phyloP scores from a whole-genome alignment of 345 rosid genomes.

The Salix arbutifolia region DNA sequence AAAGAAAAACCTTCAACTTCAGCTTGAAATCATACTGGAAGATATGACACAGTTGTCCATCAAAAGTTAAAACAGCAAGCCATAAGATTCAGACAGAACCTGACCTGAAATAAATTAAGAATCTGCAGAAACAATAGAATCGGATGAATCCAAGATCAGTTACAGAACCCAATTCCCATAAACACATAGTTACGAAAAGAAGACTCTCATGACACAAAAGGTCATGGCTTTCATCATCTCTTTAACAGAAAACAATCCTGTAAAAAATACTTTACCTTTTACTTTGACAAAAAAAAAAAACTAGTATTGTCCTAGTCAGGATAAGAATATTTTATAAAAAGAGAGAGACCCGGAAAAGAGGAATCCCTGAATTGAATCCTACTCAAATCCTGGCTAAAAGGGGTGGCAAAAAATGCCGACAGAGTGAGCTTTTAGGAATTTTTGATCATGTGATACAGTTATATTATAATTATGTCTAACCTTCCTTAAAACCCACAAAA shows the following conservation, averaged over 20 bases:
- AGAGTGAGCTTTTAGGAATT: constrained; percentile 8
- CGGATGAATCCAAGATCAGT: constrained; percentile 38
- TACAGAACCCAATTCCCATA: constrained; percentile 28
- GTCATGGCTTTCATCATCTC: constrained; percentile 17
- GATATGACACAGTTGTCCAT: constrained; percentile 2
- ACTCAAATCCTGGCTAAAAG: constrained; percentile 23
- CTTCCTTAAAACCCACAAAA: constrained; percentile 13
- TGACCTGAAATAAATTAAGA: constrained; percentile 33
- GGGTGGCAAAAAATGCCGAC: constrained; percentile 5
- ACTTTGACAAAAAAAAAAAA: background rate
- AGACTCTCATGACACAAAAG: constrained; percentile 10
- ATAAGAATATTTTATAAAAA: constrained; percentile 3
- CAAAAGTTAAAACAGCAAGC: background rate
- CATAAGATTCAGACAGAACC: background rate
- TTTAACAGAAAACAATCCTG: constrained; percentile 22
- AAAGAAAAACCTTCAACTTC: background rate
- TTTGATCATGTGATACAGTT: background rate
- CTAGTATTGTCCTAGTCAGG: background rate
- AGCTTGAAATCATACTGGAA: constrained; percentile 1
- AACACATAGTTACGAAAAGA: constrained; percentile 20
- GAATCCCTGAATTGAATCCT: constrained; percentile 31
- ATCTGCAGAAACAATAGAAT: constrained; percentile 37
- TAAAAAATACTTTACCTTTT: constrained; percentile 4
- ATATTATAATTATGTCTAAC: background rate
- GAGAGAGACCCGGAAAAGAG: background rate